Conservation (phyloP, 305 asterid species). For the Plantago coronopus region DNA sequence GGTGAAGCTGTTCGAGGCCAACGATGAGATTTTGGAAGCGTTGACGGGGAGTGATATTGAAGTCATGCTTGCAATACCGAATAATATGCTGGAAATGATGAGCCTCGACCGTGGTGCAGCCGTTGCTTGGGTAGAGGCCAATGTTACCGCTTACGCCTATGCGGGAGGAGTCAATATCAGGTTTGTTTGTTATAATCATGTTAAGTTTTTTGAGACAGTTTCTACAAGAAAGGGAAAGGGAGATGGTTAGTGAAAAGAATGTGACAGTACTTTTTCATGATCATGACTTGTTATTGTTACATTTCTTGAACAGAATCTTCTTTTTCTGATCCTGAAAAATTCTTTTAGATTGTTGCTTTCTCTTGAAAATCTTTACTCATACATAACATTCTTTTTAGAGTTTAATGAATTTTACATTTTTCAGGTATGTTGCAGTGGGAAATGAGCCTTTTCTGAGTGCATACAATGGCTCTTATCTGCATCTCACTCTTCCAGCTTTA, state of each 20-base stretch:
- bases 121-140: constrained; percentile 77
- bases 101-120: constrained; percentile 62
- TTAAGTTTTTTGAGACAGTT: background rate
- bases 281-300: constrained; percentile 7
- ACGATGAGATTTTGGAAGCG: constrained; percentile 53
- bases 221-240: background rate
- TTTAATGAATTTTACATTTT: background rate
- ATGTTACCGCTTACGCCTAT: constrained; percentile 55
- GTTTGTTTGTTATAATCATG: constrained; percentile 25
- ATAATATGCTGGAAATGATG: constrained; percentile 64
- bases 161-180: constrained; percentile 73
- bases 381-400: background rate
- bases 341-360: constrained; percentile 7
- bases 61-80: constrained; percentile 85
- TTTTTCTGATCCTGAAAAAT: background rate
- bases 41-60: constrained; percentile 54
- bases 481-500: constrained; percentile 55
- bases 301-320: constrained; percentile 7
- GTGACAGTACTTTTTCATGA: constrained; percentile 13
- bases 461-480: constrained; percentile 44
- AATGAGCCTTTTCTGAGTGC: constrained; percentile 66
- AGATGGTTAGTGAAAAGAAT: background rate
- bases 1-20: constrained; percentile 87
- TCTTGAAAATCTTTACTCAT: constrained; percentile 1
- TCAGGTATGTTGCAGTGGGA: constrained; percentile 68